Evolutionary conservation across 495 filamentous ascomycete genomes (phyloP).

Genomic region (Thermothielavioides terrestris): DNA sequence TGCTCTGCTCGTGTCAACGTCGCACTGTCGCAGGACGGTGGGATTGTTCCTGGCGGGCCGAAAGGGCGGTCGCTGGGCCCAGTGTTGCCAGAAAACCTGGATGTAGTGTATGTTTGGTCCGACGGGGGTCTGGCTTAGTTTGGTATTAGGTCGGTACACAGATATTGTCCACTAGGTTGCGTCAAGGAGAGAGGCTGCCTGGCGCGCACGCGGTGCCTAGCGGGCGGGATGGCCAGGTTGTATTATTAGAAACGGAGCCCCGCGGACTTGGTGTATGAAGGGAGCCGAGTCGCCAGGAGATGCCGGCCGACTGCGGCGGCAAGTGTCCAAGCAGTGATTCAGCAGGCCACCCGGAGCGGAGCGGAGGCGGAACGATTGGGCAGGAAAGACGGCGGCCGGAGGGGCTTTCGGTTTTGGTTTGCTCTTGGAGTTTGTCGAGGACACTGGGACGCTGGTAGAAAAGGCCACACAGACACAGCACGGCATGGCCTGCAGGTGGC

Average conservation of each 20-base stretch:
- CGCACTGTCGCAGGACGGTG: not conserved
- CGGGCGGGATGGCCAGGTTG: not conserved
- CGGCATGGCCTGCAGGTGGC: too few relatives aligned
- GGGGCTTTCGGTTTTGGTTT: too few relatives aligned
- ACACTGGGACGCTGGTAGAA: too few relatives aligned
- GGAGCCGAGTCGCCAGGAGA: too few relatives aligned
- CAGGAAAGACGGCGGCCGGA: too few relatives aligned
- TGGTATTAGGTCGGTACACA: too few relatives aligned
- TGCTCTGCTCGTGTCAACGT: not conserved
- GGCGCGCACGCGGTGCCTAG: not conserved
- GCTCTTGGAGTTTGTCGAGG: too few relatives aligned
- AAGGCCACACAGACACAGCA: too few relatives aligned
- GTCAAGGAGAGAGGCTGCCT: too few relatives aligned
- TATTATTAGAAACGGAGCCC: slow-evolving; percentile 1
- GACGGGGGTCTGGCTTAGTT: not conserved
- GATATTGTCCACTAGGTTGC: too few relatives aligned
- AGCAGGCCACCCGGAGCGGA: not conserved
- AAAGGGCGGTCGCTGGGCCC: not conserved
- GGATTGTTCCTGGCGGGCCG: not conserved
- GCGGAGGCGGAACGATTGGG: not conserved
- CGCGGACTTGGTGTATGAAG: not conserved
- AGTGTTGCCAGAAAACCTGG: not conserved
- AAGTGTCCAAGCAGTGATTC: not conserved
- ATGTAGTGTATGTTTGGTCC: not conserved
- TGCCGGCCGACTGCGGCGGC: slow-evolving; percentile 1